phyloP scores from a whole-genome alignment of 495 filamentous ascomycete genomes.

The Penicillium subrubescens region DNA sequence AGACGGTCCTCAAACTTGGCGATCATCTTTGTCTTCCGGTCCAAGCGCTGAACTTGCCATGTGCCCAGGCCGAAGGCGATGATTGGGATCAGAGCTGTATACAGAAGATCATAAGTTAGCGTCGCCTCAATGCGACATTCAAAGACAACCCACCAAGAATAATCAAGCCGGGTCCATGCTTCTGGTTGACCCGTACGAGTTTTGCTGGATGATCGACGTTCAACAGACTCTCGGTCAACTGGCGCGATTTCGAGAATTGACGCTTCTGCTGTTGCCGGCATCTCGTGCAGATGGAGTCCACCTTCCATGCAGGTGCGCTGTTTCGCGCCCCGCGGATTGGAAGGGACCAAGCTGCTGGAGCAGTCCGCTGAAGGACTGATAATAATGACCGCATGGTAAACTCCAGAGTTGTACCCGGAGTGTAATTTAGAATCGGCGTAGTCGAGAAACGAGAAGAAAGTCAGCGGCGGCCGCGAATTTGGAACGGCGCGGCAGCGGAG shows the following conservation, averaged over 20 bases:
- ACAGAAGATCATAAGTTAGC: slow-evolving; percentile 4
- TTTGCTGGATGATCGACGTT: slow-evolving; percentile 82
- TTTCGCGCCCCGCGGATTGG: slow-evolving; percentile 24
- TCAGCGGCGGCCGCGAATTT: slow-evolving; percentile 9
- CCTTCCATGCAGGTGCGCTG: slow-evolving; percentile 24
- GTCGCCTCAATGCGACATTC: neutral
- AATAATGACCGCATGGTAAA: slow-evolving; percentile 38
- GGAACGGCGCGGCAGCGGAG: slow-evolving; percentile 6
- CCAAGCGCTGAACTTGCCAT: slow-evolving; percentile 94
- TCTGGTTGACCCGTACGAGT: slow-evolving; percentile 69
- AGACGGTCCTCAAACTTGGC: slow-evolving; percentile 89
- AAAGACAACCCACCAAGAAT: slow-evolving; percentile 62
- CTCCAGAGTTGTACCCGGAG: neutral
- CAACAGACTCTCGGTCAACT: slow-evolving; percentile 47
- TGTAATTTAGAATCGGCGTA: neutral
- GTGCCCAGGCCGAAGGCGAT: slow-evolving; percentile 88
- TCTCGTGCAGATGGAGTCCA: slow-evolving; percentile 41
- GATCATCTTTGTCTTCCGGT: slow-evolving; percentile 90
- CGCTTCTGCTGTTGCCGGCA: slow-evolving; percentile 44
- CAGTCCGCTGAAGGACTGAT: slow-evolving; percentile 30
- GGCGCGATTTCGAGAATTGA: slow-evolving; percentile 27
- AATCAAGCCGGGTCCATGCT: slow-evolving; percentile 80
- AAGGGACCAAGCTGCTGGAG: slow-evolving; percentile 24
- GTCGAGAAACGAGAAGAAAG: neutral
- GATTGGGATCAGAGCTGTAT: slow-evolving; percentile 79